phyloP scores from a whole-genome alignment of 495 filamentous ascomycete genomes.

The Coniosporium apollinis region DNA sequence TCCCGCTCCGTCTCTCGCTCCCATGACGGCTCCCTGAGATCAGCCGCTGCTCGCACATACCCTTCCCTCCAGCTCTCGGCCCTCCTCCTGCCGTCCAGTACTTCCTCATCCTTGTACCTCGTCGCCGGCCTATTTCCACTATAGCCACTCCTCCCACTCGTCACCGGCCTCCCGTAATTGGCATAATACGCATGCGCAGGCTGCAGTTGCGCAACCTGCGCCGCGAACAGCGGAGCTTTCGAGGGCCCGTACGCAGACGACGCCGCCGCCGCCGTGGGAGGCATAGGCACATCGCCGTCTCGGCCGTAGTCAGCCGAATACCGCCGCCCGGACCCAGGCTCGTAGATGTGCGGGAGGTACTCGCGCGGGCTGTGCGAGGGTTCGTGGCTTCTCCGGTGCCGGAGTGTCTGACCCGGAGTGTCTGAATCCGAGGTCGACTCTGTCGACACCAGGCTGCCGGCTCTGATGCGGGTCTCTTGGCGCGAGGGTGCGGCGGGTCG shows the following conservation, averaged over 20 bases:
- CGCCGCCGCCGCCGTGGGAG: not conserved
- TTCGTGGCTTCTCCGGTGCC: constrained; percentile 18
- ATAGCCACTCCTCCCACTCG: not conserved
- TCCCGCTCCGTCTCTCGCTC: not conserved
- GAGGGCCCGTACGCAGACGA: constrained; percentile 16
- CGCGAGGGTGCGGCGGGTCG: constrained; percentile 1
- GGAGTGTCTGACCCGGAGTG: constrained; percentile 6
- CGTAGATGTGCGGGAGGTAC: constrained; percentile 14
- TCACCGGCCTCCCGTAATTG: not conserved
- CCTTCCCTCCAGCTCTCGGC: not conserved
- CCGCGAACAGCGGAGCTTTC: constrained; percentile 20
- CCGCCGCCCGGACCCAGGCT: constrained; percentile 3
- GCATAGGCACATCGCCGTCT: too few relatives aligned
- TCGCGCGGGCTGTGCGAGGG: constrained; percentile 18
- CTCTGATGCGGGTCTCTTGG: constrained; percentile 3
- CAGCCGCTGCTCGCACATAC: too few relatives aligned
- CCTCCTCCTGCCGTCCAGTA: not conserved
- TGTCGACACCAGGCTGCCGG: constrained; percentile 2
- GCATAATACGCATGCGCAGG: not conserved
- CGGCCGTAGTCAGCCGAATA: constrained; percentile 1
- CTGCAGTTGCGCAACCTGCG: constrained; percentile 19
- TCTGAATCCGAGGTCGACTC: not conserved
- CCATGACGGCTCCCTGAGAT: too few relatives aligned
- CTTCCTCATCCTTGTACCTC: not conserved
- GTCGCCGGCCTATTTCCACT: not conserved